Base-by-base conservation (phyloP, 192 early-diverging fungal genomes). In the Dimargaris xerosporica region DNA sequence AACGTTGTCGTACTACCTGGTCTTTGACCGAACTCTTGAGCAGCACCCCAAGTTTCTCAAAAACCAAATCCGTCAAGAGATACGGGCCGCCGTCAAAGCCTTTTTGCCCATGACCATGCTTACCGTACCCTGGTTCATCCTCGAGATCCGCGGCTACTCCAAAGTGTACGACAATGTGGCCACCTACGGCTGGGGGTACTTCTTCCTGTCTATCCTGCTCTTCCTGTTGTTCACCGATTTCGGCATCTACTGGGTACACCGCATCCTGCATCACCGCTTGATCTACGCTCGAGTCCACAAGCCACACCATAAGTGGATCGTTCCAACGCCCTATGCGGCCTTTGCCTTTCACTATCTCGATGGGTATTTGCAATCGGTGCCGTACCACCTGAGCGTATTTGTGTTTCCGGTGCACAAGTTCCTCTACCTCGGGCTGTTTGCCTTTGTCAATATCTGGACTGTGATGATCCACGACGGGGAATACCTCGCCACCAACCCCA, bases 241-340 rank as follows among this genome's bases (percentile, higher is more conserved):
- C 69, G 78, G 85, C 59, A 91, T 99, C 62, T 99, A 99, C 74
- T 99, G 92, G 92, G 84, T 94, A 58, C 96, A 99, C 71, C 89
- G 96, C 21, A 80, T 78, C 62, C 79, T 90, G 67, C 93, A 99
- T 69, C 90, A 94, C 65, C 96, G 92, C 48, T 56, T 73, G 43
- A 66, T 99, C 46, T 99, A 99, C 68, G 85, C 86, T 67, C 79
- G 81, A 71, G 73, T 94, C 50, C 96, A 99, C 80, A 90, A 90
- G 67, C 80, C 78, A 61, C 87, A 90, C 63, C 87, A 90, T 75
- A 87, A 88, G 78, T 90, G 88, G 86, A 88, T 89, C 75, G 83
- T 99, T 13, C 86, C 91, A 53, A 93, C 92, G 21, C 96, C 96
- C 23, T 99, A 85, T 71, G 88, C 93, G 4, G 88, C 90, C 34